Conservation (phyloP, 1,139 yeast species). For the Pichia sp. region DNA sequence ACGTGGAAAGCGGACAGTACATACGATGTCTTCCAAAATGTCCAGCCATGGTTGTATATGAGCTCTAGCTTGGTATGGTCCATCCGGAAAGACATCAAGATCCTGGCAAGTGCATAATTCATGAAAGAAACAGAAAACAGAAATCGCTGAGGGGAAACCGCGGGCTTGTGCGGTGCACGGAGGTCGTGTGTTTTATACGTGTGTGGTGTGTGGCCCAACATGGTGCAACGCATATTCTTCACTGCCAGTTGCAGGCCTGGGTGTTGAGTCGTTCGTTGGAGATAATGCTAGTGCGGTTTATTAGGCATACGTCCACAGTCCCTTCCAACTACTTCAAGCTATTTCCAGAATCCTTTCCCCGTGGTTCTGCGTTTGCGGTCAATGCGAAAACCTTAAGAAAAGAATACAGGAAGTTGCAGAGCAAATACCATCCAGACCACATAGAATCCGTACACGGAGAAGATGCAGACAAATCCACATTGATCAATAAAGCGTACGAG, state of each 20-base stretch:
- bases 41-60: constrained; percentile 26
- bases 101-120: too few species aligned
- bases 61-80: neutral
- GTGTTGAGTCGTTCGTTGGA: too few species aligned
- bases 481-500: constrained; percentile 69
- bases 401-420: constrained; percentile 71
- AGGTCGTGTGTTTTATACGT: too few species aligned
- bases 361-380: constrained; percentile 46
- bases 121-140: neutral
- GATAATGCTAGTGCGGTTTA: neutral
- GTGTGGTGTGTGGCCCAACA: too few species aligned
- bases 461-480: constrained; percentile 37
- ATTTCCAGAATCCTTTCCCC: constrained; percentile 71
- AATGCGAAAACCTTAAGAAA: constrained; percentile 52
- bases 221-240: too few species aligned
- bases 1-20: constrained; percentile 10
- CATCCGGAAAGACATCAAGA: too few species aligned
- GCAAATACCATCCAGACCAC: constrained; percentile 82
- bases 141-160: neutral
- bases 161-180: neutral
- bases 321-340: constrained; percentile 38
- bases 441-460: constrained; percentile 57
- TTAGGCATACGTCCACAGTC: neutral
- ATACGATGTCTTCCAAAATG: constrained; percentile 31
- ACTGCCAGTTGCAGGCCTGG: too few species aligned